Base-by-base conservation (phyloP, 176 grass and related monocot genomes). In the Carex pumila region DNA sequence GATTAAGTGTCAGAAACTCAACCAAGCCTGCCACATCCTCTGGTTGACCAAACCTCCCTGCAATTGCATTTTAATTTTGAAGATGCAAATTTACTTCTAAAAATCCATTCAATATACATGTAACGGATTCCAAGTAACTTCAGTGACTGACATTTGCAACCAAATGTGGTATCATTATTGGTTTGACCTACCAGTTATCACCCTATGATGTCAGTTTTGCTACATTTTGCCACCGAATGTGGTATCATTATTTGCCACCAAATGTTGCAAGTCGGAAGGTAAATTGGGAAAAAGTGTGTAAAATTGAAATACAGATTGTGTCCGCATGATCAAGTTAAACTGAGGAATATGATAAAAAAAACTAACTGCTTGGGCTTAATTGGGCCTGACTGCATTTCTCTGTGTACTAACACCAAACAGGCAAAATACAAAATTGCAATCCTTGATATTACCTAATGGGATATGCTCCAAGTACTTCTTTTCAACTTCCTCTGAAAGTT, bases 381-480 rank as follows among this genome's bases (percentile, higher is more conserved):
- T 78, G 25, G 6, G 71, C 12, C 31, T 29, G 5, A 77, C 19
- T 78, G 29, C 29, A 78, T 32, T 57, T 52, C 57, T 34, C 8
- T 57, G 52, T 18, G 17, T 57, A 17, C 73, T 78, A 57, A 56
- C 2, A 77, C 50, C 73, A 77, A 76, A 55, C 49, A 78, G 3
- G 52, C 2, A 57, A 55, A 57, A 52, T 56, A 15, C 49, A 77
- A 77, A 77, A 77, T 6, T 77, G 21, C 52, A 78, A 79, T 19
- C 53, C 7, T 29, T 58, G 56, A 65, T 58, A 60, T 79, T 95
- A 99, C 96, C 96, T 73, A 99, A 86, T 34, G 93, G 96, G 60
- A 99, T 99, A 17, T 80, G 90, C 67, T 89, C 54, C 85, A 95
- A 88, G 61, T 93, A 93, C 87, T 93, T 99, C 93, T 95, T 99